phyloP scores from a whole-genome alignment of 1,139 yeast species.

The Taphrina flavorubra region DNA sequence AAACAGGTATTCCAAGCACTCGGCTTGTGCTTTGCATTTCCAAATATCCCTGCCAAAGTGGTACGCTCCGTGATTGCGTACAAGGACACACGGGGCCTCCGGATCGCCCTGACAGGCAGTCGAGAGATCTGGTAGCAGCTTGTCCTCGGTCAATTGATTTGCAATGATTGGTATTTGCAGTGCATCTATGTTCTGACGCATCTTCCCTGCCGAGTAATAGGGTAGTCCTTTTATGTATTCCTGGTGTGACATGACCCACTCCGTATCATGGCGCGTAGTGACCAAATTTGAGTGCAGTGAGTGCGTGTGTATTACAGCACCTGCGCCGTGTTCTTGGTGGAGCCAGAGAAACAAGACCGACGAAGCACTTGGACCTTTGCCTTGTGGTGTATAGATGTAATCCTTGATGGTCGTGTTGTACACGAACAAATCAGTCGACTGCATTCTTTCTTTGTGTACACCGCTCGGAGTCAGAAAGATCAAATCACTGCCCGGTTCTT shows the following conservation, averaged over 20 bases:
- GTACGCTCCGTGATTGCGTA: slow-evolving; percentile 89
- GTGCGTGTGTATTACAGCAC: slow-evolving; percentile 95
- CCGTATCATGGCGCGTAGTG: slow-evolving; percentile 60
- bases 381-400: slow-evolving; percentile 66
- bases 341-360: slow-evolving; percentile 87
- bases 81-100: slow-evolving; percentile 80
- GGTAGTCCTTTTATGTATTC: slow-evolving; percentile 93
- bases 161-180: slow-evolving; percentile 87
- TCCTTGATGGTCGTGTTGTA: slow-evolving; percentile 60
- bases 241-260: slow-evolving; percentile 74
- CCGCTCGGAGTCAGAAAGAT: slow-evolving; percentile 92
- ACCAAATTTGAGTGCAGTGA: slow-evolving; percentile 87
- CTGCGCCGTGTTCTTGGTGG: slow-evolving; percentile 63
- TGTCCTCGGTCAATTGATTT: slow-evolving; percentile 87
- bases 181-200: slow-evolving; percentile 73
- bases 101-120: slow-evolving; percentile 73
- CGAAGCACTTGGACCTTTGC: slow-evolving; percentile 86
- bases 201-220: slow-evolving; percentile 67
- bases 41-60: slow-evolving; percentile 88
- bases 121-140: slow-evolving; percentile 70
- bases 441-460: slow-evolving; percentile 87
- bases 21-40: slow-evolving; percentile 89
- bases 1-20: slow-evolving; percentile 86
- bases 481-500: slow-evolving; percentile 59
- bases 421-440: slow-evolving; percentile 82